phyloP scores from a whole-genome alignment of 768 basidiomycete species.

The Leccinum arenicola region DNA sequence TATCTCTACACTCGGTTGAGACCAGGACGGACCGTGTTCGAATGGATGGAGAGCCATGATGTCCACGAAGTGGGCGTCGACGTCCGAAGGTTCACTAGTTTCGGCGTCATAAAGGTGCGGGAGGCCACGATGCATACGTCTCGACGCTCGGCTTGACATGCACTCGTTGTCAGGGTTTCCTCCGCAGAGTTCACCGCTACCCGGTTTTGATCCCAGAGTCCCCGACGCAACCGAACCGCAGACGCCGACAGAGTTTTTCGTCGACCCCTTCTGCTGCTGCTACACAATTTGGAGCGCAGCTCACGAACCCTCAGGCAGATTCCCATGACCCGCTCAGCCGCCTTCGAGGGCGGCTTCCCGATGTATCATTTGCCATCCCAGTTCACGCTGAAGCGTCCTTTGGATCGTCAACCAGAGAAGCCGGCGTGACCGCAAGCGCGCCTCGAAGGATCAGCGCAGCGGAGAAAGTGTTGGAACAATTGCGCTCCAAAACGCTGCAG shows the following conservation, averaged over 20 bases:
- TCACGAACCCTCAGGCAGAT: constrained; percentile 4
- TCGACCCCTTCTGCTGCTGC: constrained; percentile 7
- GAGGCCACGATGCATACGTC: neutral
- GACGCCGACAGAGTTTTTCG: constrained; percentile 32
- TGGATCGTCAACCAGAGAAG: constrained; percentile 33
- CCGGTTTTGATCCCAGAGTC: constrained; percentile 63
- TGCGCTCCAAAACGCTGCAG: constrained; percentile 55
- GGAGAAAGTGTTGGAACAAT: constrained; percentile 65
- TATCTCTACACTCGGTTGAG: constrained; percentile 84
- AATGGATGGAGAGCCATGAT: constrained; percentile 83
- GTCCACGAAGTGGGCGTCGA: constrained; percentile 79
- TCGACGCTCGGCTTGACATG: neutral
- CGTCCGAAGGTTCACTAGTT: constrained; percentile 90
- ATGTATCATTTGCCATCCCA: constrained; percentile 20
- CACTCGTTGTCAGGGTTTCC: constrained; percentile 63
- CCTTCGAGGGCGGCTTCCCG: constrained; percentile 22
- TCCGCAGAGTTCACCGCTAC: constrained; percentile 91
- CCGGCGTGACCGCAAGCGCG: constrained; percentile 25
- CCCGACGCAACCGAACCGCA: constrained; percentile 21
- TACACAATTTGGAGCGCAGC: constrained; percentile 12
- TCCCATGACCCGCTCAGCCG: constrained; percentile 14
- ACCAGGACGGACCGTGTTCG: constrained; percentile 76
- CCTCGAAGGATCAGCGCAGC: constrained; percentile 62
- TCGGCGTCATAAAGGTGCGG: constrained; percentile 90
- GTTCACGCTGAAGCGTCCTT: constrained; percentile 18